Evolutionary conservation across 1,139 yeast genomes (phyloP), one percentile per base, ranked within the genome.

Genomic region (Oligophagozyma castellii): DNA sequence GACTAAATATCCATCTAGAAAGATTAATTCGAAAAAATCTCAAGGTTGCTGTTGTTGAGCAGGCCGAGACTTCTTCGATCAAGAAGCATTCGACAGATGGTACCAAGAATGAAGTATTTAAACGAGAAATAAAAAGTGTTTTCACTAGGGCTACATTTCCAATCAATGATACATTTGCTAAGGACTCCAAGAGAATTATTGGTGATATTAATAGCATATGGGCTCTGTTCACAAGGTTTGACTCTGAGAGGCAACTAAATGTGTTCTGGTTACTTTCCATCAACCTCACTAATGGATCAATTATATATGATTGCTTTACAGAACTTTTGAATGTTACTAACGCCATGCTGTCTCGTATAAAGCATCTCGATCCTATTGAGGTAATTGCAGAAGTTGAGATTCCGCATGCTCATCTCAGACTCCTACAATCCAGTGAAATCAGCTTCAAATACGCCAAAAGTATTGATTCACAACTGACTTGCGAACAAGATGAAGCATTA

Each of bases 1-100:
- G 89, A 35, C 59, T 89, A 6, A 78, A 77, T 39, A 64, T 78
- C 16, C 86, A 84, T 51, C 59, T 86, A 27, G 78, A 78, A 46
- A 58, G 84, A 32, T 49, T 80, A 4, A 53, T 80, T 6, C 67
- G 63, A 25, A 59, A 59, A 30, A 86, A 86, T 0, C 55, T 67
- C 29, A 86, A 79, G 48, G 84, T 89, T 3, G 96, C 93, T 0
- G 72, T 89, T 1, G 92, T 86, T 0, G 76, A 78, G 43, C 98
- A 89, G 47, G 63, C 70, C 21, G 95, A 86, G 48, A 72, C 89
- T 0, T 74, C 86, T 1, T 81, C 84, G 0, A 61, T 79, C 6
- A 78, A 79, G 57, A 70, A 58, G 35, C 63, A 48, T 19, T 29
- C 34, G 5, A 38, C 27, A 12, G 35, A 39, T 5, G 31, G 35